Percentiles rank a stretch among this genome's conserved stretches.
These are phyloP conservation scores for Anthracocystis panici-leucophaei DNA, from an alignment of 1,284 basidiomycete genomes.

Conservation along the genomic window DNA sequence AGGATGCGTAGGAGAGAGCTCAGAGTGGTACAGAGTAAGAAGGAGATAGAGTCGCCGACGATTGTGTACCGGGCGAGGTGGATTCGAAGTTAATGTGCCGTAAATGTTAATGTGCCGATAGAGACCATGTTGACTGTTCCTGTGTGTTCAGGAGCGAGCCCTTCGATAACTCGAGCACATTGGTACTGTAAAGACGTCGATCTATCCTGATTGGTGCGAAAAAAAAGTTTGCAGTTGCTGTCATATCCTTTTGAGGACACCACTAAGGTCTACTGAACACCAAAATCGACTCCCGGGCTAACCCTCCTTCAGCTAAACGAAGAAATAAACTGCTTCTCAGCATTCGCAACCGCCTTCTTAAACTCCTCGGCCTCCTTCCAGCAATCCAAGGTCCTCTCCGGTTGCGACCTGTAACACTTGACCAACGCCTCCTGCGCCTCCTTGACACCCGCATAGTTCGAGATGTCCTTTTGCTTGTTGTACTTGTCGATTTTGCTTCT, in stretches of 20 bases:
- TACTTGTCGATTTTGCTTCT: conserved; percentile 79
- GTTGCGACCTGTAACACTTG: conserved; percentile 80
- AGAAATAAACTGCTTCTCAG: conserved; percentile 73
- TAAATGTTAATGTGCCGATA: neutral
- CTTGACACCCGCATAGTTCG: conserved; percentile 75
- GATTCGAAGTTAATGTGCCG: conserved; percentile 13
- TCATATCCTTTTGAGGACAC: neutral
- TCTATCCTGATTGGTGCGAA: no score
- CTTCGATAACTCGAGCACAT: no score
- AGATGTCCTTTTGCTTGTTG: conserved; percentile 75
- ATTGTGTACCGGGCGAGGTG: conserved; percentile 58
- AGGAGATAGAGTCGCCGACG: conserved; percentile 58
- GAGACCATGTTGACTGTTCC: neutral
- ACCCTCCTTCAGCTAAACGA: conserved; percentile 25
- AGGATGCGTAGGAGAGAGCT: conserved; percentile 64
- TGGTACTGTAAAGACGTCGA: no score
- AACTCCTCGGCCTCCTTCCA: conserved; percentile 81
- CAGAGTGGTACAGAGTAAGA: conserved; percentile 61
- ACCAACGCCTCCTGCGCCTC: conserved; percentile 76
- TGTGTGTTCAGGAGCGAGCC: no score
- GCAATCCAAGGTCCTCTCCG: conserved; percentile 78
- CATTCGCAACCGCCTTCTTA: conserved; percentile 77
- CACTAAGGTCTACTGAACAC: neutral
- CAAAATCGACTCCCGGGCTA: neutral
- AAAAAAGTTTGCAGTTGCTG: no score